Evolutionary conservation across 2,329 filamentous ascomycete genomes (phyloP).

Genomic region (Clonostachys rosea): DNA sequence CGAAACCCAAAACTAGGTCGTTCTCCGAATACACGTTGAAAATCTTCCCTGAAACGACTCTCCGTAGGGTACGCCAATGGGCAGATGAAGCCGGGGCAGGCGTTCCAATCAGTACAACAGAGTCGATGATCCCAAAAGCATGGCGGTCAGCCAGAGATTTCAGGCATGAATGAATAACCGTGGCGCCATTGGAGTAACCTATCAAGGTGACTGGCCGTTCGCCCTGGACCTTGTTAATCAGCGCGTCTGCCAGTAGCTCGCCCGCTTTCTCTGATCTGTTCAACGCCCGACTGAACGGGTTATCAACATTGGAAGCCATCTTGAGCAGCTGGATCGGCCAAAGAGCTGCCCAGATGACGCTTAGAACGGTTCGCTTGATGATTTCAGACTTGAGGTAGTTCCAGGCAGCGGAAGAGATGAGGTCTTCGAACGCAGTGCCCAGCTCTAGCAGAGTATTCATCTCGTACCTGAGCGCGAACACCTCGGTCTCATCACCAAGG

Average conservation of each 20-base stretch:
- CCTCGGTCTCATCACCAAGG: conserved; percentile 66
- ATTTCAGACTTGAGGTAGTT: conserved; percentile 69
- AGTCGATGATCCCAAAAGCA: conserved; percentile 81
- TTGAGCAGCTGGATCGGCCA: conserved; percentile 67
- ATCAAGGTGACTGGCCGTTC: conserved; percentile 76
- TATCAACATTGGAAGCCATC: conserved; percentile 67
- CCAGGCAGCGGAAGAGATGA: conserved; percentile 76
- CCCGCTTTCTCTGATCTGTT: conserved; percentile 78
- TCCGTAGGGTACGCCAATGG: conserved; percentile 73
- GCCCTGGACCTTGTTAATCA: conserved; percentile 78
- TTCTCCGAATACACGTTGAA: conserved; percentile 88
- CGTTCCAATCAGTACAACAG: conserved; percentile 76
- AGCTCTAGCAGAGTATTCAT: conserved; percentile 72
- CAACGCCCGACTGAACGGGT: conserved; percentile 75
- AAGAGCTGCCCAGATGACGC: conserved; percentile 61
- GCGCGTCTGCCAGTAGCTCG: conserved; percentile 71
- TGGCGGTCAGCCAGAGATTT: conserved; percentile 69
- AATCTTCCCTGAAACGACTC: conserved; percentile 74
- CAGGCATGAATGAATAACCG: conserved; percentile 79
- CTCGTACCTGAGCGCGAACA: conserved; percentile 83
- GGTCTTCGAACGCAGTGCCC: conserved; percentile 65
- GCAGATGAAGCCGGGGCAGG: conserved; percentile 67
- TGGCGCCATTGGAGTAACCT: conserved; percentile 77
- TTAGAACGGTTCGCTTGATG: conserved; percentile 66
- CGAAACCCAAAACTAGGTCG: conserved; percentile 80